These are phyloP conservation scores for Umbellularia californica DNA, from an alignment of 164 flowering plant species.

Conservation along the genomic window DNA sequence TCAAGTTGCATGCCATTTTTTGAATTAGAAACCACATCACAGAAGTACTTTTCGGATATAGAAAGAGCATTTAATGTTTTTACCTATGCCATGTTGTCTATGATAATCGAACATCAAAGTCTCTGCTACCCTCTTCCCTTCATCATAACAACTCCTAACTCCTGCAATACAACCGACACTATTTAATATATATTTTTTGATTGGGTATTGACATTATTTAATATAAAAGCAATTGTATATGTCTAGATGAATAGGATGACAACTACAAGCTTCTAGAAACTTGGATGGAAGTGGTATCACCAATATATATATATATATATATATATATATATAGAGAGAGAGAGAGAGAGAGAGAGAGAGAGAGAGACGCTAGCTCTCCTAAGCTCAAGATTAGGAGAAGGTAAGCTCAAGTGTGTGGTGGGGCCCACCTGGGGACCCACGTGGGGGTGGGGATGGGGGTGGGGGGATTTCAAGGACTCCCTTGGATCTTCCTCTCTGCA, in stretches of 20 bases:
- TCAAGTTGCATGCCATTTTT: neutral
- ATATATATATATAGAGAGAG: too few relatives aligned
- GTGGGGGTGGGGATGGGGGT: too few relatives aligned
- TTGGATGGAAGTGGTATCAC: too few relatives aligned
- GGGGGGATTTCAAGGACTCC: too few relatives aligned
- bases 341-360: too few relatives aligned
- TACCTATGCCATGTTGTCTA: slow-evolving; percentile 85
- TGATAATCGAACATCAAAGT: slow-evolving; percentile 87
- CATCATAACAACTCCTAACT: slow-evolving; percentile 81
- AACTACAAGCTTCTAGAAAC: neutral
- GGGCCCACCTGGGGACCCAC: too few relatives aligned
- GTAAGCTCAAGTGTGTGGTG: too few relatives aligned
- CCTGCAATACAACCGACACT: slow-evolving; percentile 28
- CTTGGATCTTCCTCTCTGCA: too few relatives aligned
- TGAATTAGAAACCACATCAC: neutral
- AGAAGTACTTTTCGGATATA: neutral
- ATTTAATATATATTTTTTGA: neutral
- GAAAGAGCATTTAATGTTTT: neutral
- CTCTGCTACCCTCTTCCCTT: slow-evolving; percentile 87
- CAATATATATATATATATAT: too few relatives aligned
- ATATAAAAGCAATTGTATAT: neutral
- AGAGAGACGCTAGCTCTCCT: too few relatives aligned
- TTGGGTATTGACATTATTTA: neutral
- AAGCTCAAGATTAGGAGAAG: too few relatives aligned
- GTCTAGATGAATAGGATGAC: neutral